Percentiles rank a stretch among this genome's conserved stretches.
Evolutionary conservation across 768 basidiomycete species (phyloP).

Genomic region (Termitomyces sp.): DNA sequence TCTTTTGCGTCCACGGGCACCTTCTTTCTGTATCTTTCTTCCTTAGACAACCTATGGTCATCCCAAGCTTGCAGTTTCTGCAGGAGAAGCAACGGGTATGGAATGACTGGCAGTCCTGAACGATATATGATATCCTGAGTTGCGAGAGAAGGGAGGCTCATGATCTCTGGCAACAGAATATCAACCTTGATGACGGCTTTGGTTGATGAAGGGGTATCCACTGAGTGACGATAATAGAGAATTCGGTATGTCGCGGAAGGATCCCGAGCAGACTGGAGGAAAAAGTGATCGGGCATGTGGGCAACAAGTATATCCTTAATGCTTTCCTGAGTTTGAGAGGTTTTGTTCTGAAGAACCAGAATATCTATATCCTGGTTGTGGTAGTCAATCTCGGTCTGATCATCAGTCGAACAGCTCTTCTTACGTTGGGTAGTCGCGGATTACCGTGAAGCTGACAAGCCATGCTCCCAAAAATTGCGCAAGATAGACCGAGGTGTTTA

Average conservation of each 20-base stretch:
- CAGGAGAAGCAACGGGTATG: conserved; percentile 13
- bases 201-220: not conserved
- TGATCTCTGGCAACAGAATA: conserved; percentile 16
- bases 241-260: conserved; percentile 11
- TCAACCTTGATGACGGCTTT: conserved; percentile 11
- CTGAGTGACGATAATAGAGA: conserved; percentile 8
- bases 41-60: conserved; percentile 12
- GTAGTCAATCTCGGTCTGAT: not conserved
- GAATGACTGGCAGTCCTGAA: conserved; percentile 11
- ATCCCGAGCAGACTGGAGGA: conserved; percentile 11
- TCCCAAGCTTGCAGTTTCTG: conserved; percentile 20
- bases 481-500: not conserved
- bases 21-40: conserved; percentile 12
- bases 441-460: conserved; percentile 15
- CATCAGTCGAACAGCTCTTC: not conserved
- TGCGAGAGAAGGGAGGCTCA: conserved; percentile 14
- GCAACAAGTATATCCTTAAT: conserved; percentile 9
- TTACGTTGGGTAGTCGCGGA: conserved; percentile 13
- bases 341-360: conserved; percentile 5
- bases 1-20: conserved; percentile 7
- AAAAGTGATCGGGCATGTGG: conserved; percentile 9
- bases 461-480: conserved; percentile 16
- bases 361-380: conserved; percentile 14
- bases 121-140: not conserved
- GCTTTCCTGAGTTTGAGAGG: conserved; percentile 5